Conservation (phyloP, 2,329 filamentous ascomycete species). For the Aspergillus novofumigatus region DNA sequence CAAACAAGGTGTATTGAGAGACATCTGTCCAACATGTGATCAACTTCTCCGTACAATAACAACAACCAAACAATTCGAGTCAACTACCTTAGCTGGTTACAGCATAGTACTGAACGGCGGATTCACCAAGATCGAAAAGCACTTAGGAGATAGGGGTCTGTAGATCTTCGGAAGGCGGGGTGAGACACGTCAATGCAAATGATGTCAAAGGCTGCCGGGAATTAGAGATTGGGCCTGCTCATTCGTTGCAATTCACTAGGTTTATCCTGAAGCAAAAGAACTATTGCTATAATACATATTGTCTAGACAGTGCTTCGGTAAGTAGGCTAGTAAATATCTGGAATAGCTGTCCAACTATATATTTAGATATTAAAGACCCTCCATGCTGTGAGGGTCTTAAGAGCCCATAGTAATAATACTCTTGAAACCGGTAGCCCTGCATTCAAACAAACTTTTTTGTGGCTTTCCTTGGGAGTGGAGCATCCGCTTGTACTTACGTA, state of each 20-base stretch:
- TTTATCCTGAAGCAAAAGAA: neutral
- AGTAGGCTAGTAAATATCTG: no score
- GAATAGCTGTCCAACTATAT: no score
- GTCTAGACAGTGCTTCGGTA: neutral
- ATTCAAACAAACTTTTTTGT: neutral
- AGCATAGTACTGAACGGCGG: neutral
- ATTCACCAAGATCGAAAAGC: no score
- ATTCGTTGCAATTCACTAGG: neutral
- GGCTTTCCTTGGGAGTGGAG: no score
- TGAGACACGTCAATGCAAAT: neutral
- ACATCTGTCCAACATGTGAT: neutral
- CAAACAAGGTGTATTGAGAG: neutral
- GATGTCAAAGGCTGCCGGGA: neutral
- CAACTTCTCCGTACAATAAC: neutral
- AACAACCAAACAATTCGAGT: neutral
- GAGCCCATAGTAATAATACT: no score
- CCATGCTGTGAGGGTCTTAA: no score
- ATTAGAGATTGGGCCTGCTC: neutral
- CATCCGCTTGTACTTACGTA: neutral
- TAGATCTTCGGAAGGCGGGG: neutral
- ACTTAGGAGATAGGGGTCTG: no score
- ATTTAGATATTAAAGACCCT: no score
- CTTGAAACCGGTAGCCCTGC: neutral
- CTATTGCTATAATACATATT: neutral
- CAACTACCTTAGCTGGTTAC: neutral